phyloP scores from a whole-genome alignment of 257 asterid species.

The Craterostigma plantagineum region DNA sequence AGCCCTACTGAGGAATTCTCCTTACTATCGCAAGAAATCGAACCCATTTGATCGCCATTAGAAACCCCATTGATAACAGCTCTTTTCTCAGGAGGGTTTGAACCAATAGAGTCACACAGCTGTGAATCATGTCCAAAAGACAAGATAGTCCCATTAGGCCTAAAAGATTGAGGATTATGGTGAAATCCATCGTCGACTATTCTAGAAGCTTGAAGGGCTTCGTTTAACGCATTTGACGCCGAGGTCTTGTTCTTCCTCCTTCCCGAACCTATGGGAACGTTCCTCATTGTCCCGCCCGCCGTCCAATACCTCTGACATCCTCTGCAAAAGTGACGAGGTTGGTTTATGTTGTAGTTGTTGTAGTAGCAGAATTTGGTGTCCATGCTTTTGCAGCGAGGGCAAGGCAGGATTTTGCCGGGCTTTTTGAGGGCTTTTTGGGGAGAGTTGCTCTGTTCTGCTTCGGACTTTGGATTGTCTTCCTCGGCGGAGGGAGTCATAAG shows the following conservation, averaged over 20 bases:
- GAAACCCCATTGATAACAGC: background rate
- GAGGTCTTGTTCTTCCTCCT: conserved; percentile 78
- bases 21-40: background rate
- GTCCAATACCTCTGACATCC: conserved; percentile 99
- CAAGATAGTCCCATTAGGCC: background rate
- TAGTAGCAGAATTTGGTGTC: conserved; percentile 92
- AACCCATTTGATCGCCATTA: background rate
- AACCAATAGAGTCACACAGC: too few relatives aligned
- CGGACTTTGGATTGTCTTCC: conserved; percentile 41
- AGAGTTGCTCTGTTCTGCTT: conserved; percentile 28
- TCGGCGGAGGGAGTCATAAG: conserved; percentile 17
- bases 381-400: conserved; percentile 98
- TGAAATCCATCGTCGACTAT: background rate
- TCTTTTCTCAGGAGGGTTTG: background rate
- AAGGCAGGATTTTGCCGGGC: conserved; percentile 79
- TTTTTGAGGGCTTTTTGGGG: conserved; percentile 54
- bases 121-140: background rate
- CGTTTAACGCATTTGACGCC: conserved; percentile 17
- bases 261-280: conserved; percentile 93
- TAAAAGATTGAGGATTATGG: background rate
- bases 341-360: conserved; percentile 87
- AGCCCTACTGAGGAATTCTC: too few relatives aligned
- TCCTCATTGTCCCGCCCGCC: conserved; percentile 97
- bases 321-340: conserved; percentile 90
- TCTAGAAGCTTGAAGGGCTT: background rate